Base-by-base conservation (phyloP, 495 filamentous ascomycete species). In the Cetradonia linearis region DNA sequence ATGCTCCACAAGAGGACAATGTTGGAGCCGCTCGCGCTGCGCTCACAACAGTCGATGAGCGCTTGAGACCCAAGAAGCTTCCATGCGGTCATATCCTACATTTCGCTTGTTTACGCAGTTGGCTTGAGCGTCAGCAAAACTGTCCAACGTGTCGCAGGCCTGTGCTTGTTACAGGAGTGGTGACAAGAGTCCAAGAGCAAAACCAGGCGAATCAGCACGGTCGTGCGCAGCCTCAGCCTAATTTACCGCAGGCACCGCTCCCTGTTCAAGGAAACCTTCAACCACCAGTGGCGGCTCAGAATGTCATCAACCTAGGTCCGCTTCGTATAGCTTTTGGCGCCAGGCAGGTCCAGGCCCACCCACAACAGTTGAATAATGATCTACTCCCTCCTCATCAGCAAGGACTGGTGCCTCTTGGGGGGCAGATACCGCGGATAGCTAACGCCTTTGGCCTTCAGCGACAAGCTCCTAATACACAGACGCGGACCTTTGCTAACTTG, bases 121-220 rank as follows among this genome's bases (percentile, higher is more conserved):
- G 93, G 93, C 76, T 98, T n/a, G 93, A 97, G 74, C 84, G 93
- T 58, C 93, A 98, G 70, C 94, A 97, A 70, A 91, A 93, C 27
- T 98, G 93, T 71, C 93, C 93, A 13, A 97, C 92, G 4, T 98
- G 93, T 70, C 83, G 93, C 59, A 79, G 88, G 34, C 81, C 93
- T 25, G 94, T 98, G 34, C 72, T 87, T 1, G 66, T 67, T 37
- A 63, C 64, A 25, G 62, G 62, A 9, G 30, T 60, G 20, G 59
- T 76, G 20, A 65, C 63, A 2, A 70, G 33, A 66, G 66, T 42
- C 67, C 67, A 55, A 70, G 63, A 37, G 68, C 53, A 44, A 69
- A 71, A 55, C 37, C 58, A 14, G 66, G 70, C 30, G 67, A 52
- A 53, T 59, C 72, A 70, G 40, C 70, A 65, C 27, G 69, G 54